phyloP scores from a whole-genome alignment of 805 yeast genomes.

The Kurtzmaniella fragi region DNA sequence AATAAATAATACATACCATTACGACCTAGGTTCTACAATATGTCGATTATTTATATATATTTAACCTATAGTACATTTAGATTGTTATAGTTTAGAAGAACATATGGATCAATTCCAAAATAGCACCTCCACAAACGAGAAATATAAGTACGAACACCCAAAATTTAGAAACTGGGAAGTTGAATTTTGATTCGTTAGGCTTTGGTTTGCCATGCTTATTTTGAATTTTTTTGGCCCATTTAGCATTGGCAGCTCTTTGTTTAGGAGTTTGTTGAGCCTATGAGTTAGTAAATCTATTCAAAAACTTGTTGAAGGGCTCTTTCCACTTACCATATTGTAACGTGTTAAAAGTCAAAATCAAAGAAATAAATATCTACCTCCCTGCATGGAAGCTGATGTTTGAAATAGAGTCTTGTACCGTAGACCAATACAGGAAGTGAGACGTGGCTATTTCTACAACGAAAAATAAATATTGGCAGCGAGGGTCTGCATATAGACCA shows the following conservation, averaged over 20 bases:
- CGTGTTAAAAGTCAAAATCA: not conserved
- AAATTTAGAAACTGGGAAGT: slow-evolving; percentile 52
- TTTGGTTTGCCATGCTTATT: slow-evolving; percentile 73
- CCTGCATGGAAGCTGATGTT: not conserved
- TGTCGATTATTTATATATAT: no score
- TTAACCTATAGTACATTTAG: no score
- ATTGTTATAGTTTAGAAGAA: slow-evolving; percentile 33
- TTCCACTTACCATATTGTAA: not conserved
- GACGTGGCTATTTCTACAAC: no score
- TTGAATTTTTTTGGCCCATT: slow-evolving; percentile 70
- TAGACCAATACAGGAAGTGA: no score
- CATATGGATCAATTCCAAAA: slow-evolving; percentile 59
- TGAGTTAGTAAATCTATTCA: not conserved
- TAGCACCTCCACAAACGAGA: slow-evolving; percentile 76
- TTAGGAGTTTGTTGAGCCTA: slow-evolving; percentile 78
- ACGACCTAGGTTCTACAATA: no score
- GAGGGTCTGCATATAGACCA: no score
- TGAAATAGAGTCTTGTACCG: no score
- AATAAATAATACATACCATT: no score
- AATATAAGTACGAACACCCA: slow-evolving; percentile 64
- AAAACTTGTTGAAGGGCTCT: not conserved
- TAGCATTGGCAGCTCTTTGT: slow-evolving; percentile 83
- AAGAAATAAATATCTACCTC: not conserved
- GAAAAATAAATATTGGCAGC: no score
- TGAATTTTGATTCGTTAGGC: slow-evolving; percentile 28